These are phyloP conservation scores for Ophiostoma perfectum DNA, from an alignment of 2,329 filamentous ascomycete species.

Conservation along the genomic window DNA sequence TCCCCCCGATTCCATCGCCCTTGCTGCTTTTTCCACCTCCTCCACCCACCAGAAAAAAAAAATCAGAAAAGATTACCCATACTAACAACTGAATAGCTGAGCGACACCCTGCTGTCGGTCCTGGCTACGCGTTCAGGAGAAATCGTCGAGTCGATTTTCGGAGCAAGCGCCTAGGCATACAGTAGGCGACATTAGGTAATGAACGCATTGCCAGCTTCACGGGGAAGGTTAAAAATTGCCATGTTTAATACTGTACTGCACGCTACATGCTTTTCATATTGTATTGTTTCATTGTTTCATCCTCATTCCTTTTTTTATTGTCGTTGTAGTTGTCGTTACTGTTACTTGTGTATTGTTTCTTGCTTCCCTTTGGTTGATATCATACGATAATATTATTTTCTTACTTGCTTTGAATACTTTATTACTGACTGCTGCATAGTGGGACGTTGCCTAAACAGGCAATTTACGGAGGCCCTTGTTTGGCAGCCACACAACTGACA, in stretches of 20 bases:
- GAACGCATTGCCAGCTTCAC: not conserved
- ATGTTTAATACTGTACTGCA: slow-evolving; percentile 5
- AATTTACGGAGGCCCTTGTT: not conserved
- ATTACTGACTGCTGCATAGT: not conserved
- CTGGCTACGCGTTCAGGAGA: slow-evolving; percentile 70
- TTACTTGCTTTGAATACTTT: not conserved
- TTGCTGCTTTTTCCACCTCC: slow-evolving; percentile 3
- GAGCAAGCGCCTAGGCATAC: slow-evolving; percentile 24
- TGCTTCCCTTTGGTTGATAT: no score
- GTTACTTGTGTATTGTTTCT: no score
- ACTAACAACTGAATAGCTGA: slow-evolving; percentile 49
- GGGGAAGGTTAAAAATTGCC: slow-evolving; percentile 1
- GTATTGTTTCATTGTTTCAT: not conserved
- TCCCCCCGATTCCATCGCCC: not conserved
- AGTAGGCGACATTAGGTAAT: not conserved
- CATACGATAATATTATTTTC: no score
- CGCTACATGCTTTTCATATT: slow-evolving; percentile 5
- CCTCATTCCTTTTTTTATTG: no score
- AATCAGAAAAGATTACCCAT: not conserved
- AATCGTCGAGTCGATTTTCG: slow-evolving; percentile 71
- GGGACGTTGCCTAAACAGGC: not conserved
- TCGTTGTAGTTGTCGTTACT: no score
- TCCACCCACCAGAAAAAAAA: slow-evolving; percentile 13
- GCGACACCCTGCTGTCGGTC: slow-evolving; percentile 76
- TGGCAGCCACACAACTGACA: slow-evolving; percentile 7